Evolutionary conservation across 768 basidiomycete species (phyloP), one percentile per base, ranked within the genome.

Genomic region (Guyanaporus albipodus): DNA sequence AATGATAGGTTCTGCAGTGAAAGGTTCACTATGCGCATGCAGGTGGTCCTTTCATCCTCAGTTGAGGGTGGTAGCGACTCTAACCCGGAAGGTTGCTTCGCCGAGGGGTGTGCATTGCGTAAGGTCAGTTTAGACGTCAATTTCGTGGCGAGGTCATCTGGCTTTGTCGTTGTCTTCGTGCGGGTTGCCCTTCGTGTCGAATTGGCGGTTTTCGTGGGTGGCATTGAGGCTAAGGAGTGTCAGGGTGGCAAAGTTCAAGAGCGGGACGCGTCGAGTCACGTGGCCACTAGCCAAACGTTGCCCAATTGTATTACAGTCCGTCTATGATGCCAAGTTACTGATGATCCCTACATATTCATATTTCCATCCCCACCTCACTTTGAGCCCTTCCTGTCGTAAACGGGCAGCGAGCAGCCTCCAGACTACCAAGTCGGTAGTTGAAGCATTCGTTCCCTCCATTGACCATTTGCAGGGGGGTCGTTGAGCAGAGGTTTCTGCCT

Each of bases 11-110:
- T 69, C 53, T 85, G 85, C 6, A 82, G 78, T 0, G 80, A 75
- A 1, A 71, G 39, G 50, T 90, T 90, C 8, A 87, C 77, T 2
- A 71, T 66, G 18, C 76, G 75, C 87, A 88, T 90, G 2, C 78
- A 74, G 4, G 61, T 50, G 0, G 71, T 51, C 19, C 70, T 71
- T 28, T 62, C 62, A 31, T 75, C 71, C 42, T 74, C 75, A 5
- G 57, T 36, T 19, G 44, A 34, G 10, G 34, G 42, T 27, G 43
- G 38, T 14, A 49, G 10, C 28, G 42, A 6, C 12, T 28, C 27
- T 12, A 28, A 8, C 12, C 9, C 12, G 27, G 27, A 18, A 17
- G 45, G 47, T 41, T 51, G 53, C 55, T 70, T 71, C 33, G 7
- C 66, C 2, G 66, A 61, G 38, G 68, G 68, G 35, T 42, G 38